phyloP scores from a whole-genome alignment of 768 basidiomycete genomes.

The Leucosporidium yakuticum region DNA sequence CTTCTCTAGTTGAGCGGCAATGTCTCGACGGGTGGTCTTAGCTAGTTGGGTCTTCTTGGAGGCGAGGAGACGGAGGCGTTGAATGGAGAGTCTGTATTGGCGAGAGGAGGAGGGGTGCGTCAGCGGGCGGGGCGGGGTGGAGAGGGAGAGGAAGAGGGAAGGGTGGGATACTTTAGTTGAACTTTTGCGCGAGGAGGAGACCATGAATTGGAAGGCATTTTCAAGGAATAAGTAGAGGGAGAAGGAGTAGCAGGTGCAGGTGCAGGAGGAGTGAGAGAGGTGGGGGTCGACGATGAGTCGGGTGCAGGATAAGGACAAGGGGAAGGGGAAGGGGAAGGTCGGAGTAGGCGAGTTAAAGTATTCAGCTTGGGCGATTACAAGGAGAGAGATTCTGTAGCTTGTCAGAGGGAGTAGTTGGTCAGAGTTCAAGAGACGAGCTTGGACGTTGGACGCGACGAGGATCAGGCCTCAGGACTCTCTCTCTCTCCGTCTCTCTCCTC shows the following conservation, averaged over 20 bases:
- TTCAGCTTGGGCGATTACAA: no score
- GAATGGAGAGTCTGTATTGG: slow-evolving; percentile 59
- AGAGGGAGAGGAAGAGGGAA: no score
- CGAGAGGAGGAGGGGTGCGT: slow-evolving; percentile 80
- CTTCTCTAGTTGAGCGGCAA: slow-evolving; percentile 69
- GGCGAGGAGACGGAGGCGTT: slow-evolving; percentile 38
- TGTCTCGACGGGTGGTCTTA: slow-evolving; percentile 66
- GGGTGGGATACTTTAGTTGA: slow-evolving; percentile 17
- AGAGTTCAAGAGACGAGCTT: no score
- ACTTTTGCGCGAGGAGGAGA: slow-evolving; percentile 14
- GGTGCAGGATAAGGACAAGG: not conserved
- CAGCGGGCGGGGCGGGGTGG: not conserved
- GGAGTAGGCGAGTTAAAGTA: no score
- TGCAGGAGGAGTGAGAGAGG: not conserved
- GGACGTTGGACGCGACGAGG: no score
- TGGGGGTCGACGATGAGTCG: not conserved
- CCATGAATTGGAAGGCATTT: slow-evolving; percentile 20
- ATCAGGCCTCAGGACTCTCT: no score
- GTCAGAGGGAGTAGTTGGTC: no score
- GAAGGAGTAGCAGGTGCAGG: not conserved
- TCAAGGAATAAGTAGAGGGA: not conserved
- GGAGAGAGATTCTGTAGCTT: no score
- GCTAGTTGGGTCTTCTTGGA: slow-evolving; percentile 89
- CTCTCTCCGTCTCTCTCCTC: no score
- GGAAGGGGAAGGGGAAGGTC: no score